Evolutionary conservation across 1,284 basidiomycete species (phyloP), one percentile per base, ranked within the genome.

Genomic region (Vanrija sp.): DNA sequence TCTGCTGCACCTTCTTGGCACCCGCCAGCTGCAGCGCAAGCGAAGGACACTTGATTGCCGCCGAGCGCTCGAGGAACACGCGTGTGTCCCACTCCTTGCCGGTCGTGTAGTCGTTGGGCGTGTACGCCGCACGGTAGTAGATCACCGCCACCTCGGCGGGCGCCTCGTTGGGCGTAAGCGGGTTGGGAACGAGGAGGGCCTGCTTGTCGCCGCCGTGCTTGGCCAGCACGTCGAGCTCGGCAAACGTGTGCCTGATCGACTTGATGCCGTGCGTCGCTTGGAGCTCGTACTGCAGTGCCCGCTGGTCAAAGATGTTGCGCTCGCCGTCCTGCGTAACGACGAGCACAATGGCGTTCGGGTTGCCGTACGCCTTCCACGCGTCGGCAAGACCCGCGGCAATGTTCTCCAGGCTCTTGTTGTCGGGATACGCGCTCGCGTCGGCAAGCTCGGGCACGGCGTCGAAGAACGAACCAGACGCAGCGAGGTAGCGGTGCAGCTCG

Each of bases 231-330:
- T 76, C 77, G 19, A 95, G 81, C 54, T 91, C 80, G 18, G 83
- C 78, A 53, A 95, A 83, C 0, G 89, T 90, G 62, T 85, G 84
- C 20, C 89, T 85, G 51, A 90, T 74, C 24, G 86, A 80, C 25
- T 80, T 83, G 61, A 94, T 87, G 10, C 79, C 80, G 69, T 92
- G 81, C 57, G 88, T 92, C 49, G 3, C 27, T n/a, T 36, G 41
- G 0, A 90, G 78, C 59, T 89, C 85, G 62, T 91, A 95, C 74
- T 98, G 91, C 15, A 98, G 75, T 76, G 83, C 85, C 5, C 87
- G 82, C 72, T 98, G 96, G 69, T 98, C 95, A 69, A 98, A 98
- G 0, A 95, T 83, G 70, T 98, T 98, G n/a, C 94, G 81, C 73
- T 98, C 96, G 23, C 84, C 82, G 8, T 85, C 82, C 68, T 96